phyloP scores from a whole-genome alignment of 148 eudicot genomes.

The Rhododendron simsii region DNA sequence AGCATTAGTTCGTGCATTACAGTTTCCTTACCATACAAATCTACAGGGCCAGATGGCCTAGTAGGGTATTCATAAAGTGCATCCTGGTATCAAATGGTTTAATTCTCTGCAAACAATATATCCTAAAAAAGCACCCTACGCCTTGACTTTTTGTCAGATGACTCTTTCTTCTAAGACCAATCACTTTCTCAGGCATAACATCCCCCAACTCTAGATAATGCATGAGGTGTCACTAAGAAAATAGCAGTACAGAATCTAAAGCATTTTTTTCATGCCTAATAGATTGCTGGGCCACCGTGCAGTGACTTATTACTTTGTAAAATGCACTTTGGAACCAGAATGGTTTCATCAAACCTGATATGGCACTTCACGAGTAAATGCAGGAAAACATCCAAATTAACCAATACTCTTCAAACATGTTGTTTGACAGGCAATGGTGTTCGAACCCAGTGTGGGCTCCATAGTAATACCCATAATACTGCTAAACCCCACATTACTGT shows the following conservation, averaged over 20 bases:
- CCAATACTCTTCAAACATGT: not conserved
- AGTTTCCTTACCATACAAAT: not conserved
- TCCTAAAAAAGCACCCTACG: not conserved
- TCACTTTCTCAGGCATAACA: not conserved
- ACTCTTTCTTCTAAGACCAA: not conserved
- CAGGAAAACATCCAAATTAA: not conserved
- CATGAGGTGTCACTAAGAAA: not conserved
- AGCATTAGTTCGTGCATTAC: not conserved
- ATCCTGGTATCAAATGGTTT: not conserved
- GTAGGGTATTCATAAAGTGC: not conserved
- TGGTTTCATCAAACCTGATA: not conserved
- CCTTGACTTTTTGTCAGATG: not conserved
- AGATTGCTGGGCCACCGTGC: not conserved
- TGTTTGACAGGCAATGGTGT: not conserved
- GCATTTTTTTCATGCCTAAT: not conserved
- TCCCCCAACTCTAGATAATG: not conserved
- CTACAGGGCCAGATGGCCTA: not conserved
- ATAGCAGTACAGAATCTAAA: not conserved
- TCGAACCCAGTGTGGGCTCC: not conserved
- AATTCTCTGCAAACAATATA: not conserved
- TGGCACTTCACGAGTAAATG: not conserved
- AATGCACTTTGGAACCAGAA: not conserved
- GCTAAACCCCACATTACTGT: not conserved
- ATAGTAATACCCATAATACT: not conserved
- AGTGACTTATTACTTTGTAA: not conserved